Base-by-base conservation (phyloP, 2,329 filamentous ascomycete species). In the Aspergillaceae sp. region DNA sequence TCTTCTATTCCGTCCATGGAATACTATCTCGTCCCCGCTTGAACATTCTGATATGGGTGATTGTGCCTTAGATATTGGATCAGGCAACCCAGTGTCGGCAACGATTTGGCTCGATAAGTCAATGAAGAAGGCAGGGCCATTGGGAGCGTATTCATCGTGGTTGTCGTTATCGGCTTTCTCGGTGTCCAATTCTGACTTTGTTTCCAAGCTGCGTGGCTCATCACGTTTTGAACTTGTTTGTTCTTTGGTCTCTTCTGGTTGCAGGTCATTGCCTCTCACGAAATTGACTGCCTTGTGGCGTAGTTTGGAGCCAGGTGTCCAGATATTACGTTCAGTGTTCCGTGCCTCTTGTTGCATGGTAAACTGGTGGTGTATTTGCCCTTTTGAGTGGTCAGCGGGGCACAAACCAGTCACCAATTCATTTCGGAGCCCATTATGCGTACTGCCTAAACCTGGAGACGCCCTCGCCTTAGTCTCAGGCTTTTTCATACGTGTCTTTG, bases 11-110 rank as follows among this genome's bases (percentile, higher is more conserved):
- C 67, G 59, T 19, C 66, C 67, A 19, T 49, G 56, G 41, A 70
- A 70, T 5, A 70, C 61, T 32, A 70, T 58, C 47, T 70, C 67
- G 40, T 95, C 87, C 41, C 86, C 85, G 56, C 83, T 85, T 0
- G 84, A 86, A 51, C 80, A 74, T 0, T 75, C 76, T 5, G 59
- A 57, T 2, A 67, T 67, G 10, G 68, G 68, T 19, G 64, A 65
- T 7, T 48, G 41, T 10, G 59, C 53, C 9, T 58, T 57, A 33
- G 62, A 45, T 28, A 48, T 46, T 4, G 63, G 63, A 41, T 62
- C 51, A 6, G 61, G 49, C 11, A 66, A 47, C 4, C 60, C 61
- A 5, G 65, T 66, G 4, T 61, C 30, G 34, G 46, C 38, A 6
- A 57, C 42, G 26, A 48, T 45, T 38, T 59, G 57, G 4, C 64